A percentile compares a stretch with the other conserved stretches of the same genome.
Conservation (phyloP, 2,329 filamentous ascomycete genomes). For the Simplicillium aogashimaense region DNA sequence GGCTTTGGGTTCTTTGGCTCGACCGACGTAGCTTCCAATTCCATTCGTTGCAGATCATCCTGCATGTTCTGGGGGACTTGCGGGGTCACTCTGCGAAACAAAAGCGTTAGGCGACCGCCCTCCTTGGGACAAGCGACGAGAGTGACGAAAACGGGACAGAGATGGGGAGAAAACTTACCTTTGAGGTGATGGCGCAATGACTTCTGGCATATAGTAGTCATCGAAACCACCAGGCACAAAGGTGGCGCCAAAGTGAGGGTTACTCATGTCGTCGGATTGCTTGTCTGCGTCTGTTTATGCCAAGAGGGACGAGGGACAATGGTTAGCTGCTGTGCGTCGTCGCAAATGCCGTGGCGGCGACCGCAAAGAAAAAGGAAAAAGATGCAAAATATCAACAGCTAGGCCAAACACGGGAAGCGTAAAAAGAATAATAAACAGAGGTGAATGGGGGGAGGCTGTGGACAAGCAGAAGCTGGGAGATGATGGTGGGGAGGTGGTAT, state of each 20-base stretch:
- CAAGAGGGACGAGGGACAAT: too few relatives aligned
- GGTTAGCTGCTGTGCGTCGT: too few relatives aligned
- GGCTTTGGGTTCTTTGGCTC: conserved; percentile 12
- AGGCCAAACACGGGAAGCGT: too few relatives aligned
- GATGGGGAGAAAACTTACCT: conserved; percentile 30
- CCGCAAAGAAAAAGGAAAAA: not conserved
- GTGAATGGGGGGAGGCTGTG: too few relatives aligned
- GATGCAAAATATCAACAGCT: not conserved
- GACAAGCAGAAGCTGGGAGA: too few relatives aligned
- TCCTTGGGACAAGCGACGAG: conserved; percentile 1
- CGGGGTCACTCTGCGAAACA: conserved; percentile 66
- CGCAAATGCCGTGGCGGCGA: not conserved
- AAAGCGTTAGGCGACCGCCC: not conserved
- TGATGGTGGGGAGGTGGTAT: too few relatives aligned
- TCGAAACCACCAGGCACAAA: conserved; percentile 49
- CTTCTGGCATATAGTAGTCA: conserved; percentile 52
- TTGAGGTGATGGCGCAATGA: conserved; percentile 47
- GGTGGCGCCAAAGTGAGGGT: conserved; percentile 35
- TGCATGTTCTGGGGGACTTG: conserved; percentile 97
- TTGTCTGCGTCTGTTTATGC: too few relatives aligned
- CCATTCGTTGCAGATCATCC: conserved; percentile 83
- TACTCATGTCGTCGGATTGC: conserved; percentile 3
- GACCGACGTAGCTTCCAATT: conserved; percentile 59
- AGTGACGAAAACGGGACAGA: conserved; percentile 2
- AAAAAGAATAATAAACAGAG: too few relatives aligned